A percentile compares a stretch with the other conserved stretches of the same genome.
Evolutionary conservation across 1,284 basidiomycete genomes (phyloP).

Genomic region (Sutorius eximius): DNA sequence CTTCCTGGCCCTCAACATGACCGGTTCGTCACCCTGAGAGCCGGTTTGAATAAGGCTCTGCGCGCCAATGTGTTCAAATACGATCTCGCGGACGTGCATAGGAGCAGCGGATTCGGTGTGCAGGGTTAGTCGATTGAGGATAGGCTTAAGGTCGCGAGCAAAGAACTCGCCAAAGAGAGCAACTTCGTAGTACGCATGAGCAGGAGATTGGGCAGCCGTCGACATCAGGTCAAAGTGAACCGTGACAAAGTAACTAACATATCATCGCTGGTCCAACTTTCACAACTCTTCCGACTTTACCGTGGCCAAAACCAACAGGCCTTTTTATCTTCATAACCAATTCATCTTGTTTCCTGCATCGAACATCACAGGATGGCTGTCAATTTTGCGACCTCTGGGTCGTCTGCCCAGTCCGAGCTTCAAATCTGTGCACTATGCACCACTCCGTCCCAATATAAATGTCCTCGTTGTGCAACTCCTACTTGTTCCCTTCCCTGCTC

Average conservation of each 20-base stretch:
- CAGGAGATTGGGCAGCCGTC: conserved; percentile 23
- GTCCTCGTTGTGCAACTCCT: conserved; percentile 68
- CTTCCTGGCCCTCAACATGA: conserved; percentile 69
- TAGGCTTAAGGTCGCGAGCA: conserved; percentile 57
- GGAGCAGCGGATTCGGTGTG: conserved; percentile 70
- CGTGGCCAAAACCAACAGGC: not conserved
- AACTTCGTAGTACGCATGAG: conserved; percentile 74
- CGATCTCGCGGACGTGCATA: conserved; percentile 69
- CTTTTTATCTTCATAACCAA: not conserved
- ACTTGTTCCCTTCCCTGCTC: conserved; percentile 80
- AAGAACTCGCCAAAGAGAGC: conserved; percentile 77
- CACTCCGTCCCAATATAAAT: conserved; percentile 69
- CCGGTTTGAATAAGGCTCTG: conserved; percentile 52
- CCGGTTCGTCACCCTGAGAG: conserved; percentile 56
- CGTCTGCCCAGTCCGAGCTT: not conserved
- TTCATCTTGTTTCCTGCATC: not conserved
- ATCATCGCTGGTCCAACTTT: not conserved
- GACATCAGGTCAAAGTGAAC: conserved; percentile 22
- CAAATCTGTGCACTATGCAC: conserved; percentile 42
- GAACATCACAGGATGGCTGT: conserved; percentile 11
- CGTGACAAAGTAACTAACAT: not conserved
- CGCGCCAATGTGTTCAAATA: conserved; percentile 73
- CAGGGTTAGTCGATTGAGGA: conserved; percentile 73
- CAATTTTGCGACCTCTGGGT: not conserved
- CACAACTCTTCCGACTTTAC: not conserved